Evolutionary conservation across 805 yeast genomes (phyloP), one percentile per base, ranked within the genome.

Genomic region (Wickerhamiella cacticola): DNA sequence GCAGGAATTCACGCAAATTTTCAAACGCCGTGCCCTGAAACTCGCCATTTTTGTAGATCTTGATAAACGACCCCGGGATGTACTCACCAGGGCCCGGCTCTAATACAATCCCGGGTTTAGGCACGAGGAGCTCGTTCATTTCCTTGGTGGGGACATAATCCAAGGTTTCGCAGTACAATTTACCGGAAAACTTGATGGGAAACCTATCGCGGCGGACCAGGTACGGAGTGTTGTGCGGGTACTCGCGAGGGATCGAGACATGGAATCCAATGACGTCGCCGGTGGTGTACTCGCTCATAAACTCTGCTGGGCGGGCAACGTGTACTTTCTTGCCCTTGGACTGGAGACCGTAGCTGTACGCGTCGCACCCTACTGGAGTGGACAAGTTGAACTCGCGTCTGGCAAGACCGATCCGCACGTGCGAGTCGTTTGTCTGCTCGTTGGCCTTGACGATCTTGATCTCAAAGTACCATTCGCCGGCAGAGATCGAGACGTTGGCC

Each of bases 351-450:
- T 92, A 89, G 0, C 96, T 89, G 65, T 87, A 92, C 0, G 87
- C 89, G 63, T 92, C 97, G 57, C 76, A 85, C 2, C 99, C 99
- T 5, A 88, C 92, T 0, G 99, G 97, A 0, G 94, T 95, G 55
- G 89, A 96, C 39, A 88, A 64, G 44, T 86, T 76, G 1, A 95
- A 92, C 59, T 89, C 97, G 52, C 86, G 72, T 46, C 97, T 68
- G 0, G 81, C 81, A 31, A 89, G 59, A 0, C 99, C 99, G 24
- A 88, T 59, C 24, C 98, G 66, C 1, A 92, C 86, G 61, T 88
- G 89, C 2, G 64, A 63, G n/a, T 52, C 61, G 3, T 47, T 46
- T 3, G 39, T 49, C 5, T 46, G 29, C 13, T 54, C 56, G 41
- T 59, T 57, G 4, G 72, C 71, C 24, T 63, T 63, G 3, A 77